phyloP scores from a whole-genome alignment of 441 rosid species.

The Macaranga tanarius region DNA sequence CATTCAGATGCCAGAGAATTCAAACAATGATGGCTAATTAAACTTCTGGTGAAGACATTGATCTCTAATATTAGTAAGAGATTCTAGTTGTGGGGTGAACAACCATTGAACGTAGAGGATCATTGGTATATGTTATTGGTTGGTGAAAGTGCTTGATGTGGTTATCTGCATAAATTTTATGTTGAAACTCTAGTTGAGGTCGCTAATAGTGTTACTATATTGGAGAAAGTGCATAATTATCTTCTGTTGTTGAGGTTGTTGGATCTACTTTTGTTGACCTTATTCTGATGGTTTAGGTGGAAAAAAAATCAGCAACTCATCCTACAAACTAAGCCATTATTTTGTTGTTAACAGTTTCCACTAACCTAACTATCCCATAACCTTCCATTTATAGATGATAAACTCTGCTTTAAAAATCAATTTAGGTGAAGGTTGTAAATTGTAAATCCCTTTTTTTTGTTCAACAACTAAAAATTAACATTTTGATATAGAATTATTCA shows the following conservation, averaged over 20 bases:
- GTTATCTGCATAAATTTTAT: no score
- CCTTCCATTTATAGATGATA: no score
- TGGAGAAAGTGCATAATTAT: background rate
- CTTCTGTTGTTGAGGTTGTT: slow-evolving; percentile 31
- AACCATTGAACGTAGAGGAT: background rate
- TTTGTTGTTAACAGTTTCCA: no score
- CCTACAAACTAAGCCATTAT: background rate
- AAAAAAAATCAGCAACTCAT: slow-evolving; percentile 10
- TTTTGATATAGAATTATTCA: no score
- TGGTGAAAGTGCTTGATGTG: slow-evolving; percentile 3
- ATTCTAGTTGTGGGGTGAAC: background rate
- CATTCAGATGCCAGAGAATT: no score
- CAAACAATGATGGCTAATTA: background rate
- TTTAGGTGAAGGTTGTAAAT: no score
- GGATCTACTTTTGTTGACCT: slow-evolving; percentile 36
- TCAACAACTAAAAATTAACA: no score
- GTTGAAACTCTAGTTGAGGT: slow-evolving; percentile 4
- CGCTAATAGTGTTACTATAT: background rate
- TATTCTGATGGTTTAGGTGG: slow-evolving; percentile 22
- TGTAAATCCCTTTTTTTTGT: no score
- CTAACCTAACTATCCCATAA: background rate
- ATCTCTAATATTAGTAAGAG: no score
- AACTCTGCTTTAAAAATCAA: no score
- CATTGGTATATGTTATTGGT: background rate
- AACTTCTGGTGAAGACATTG: no score